phyloP scores from a whole-genome alignment of 2,329 filamentous ascomycete species.

The Cladophialophora psammophila region DNA sequence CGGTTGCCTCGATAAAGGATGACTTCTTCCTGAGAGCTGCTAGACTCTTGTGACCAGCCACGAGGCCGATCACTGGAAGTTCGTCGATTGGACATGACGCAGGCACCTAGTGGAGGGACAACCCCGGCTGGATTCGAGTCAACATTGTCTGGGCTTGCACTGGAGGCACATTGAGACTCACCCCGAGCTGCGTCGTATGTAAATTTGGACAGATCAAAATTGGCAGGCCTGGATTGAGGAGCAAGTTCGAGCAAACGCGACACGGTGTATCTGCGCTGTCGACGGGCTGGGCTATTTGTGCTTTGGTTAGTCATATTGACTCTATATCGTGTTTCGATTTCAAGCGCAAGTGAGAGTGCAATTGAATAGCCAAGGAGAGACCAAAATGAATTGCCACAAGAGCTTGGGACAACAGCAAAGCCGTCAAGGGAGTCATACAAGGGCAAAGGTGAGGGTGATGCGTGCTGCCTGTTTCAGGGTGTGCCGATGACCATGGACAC shows the following conservation, averaged over 20 bases:
- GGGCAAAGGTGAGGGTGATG: constrained; percentile 4
- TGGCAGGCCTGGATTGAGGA: constrained; percentile 26
- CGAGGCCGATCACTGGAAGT: constrained; percentile 34
- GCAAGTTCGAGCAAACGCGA: constrained; percentile 38
- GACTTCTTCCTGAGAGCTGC: constrained; percentile 36
- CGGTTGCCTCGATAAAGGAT: constrained; percentile 33
- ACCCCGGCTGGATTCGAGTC: constrained; percentile 38
- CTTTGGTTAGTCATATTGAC: constrained; percentile 38
- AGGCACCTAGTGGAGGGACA: constrained; percentile 39
- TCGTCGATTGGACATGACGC: constrained; percentile 36
- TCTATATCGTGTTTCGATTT: constrained; percentile 25
- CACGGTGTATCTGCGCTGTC: constrained; percentile 35
- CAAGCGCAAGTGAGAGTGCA: constrained; percentile 20
- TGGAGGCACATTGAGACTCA: constrained; percentile 24
- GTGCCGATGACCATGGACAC: constrained; percentile 4
- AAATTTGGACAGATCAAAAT: constrained; percentile 41
- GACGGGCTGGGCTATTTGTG: constrained; percentile 33
- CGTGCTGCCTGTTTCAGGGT: neutral
- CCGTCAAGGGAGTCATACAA: constrained; percentile 6
- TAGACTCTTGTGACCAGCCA: constrained; percentile 34
- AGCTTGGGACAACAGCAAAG: constrained; percentile 24
- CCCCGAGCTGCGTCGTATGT: constrained; percentile 41
- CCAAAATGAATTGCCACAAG: constrained; percentile 29
- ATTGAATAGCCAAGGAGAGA: constrained; percentile 31
- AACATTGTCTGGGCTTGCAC: constrained; percentile 10